These are phyloP conservation scores for Arthrobotrys sphaeroides DNA, from an alignment of 2,329 filamentous ascomycete genomes.

Conservation along the genomic window DNA sequence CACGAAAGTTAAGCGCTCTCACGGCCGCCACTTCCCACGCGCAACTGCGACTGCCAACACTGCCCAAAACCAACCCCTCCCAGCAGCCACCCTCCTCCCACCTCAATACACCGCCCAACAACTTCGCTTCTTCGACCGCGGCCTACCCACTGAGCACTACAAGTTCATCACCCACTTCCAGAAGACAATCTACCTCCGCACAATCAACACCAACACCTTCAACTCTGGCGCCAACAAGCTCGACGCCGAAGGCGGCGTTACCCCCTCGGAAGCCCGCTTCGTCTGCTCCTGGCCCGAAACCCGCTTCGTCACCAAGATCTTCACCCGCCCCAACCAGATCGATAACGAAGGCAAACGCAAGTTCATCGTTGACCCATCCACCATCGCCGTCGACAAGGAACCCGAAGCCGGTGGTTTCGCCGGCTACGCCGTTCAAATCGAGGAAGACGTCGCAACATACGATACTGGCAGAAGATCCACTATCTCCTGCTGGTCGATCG, in stretches of 20 bases:
- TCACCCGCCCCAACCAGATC: slow-evolving; percentile 27
- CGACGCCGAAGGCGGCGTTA: slow-evolving; percentile 55
- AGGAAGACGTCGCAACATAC: slow-evolving; percentile 51
- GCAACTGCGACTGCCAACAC: neutral
- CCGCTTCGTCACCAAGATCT: slow-evolving; percentile 45
- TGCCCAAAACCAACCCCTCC: slow-evolving; percentile 1
- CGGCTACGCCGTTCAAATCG: slow-evolving; percentile 42
- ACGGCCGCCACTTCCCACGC: slow-evolving; percentile 43
- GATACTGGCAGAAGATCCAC: neutral
- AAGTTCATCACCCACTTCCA: slow-evolving; percentile 93
- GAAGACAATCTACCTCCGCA: slow-evolving; percentile 81
- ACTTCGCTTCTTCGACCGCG: slow-evolving; percentile 85
- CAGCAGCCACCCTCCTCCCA: slow-evolving; percentile 26
- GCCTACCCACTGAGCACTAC: slow-evolving; percentile 82
- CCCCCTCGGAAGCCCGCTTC: slow-evolving; percentile 34
- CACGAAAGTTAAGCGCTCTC: slow-evolving; percentile 29
- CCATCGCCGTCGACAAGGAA: slow-evolving; percentile 17
- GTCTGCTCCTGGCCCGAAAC: slow-evolving; percentile 39
- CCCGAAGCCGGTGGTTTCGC: slow-evolving; percentile 38
- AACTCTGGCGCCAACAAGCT: slow-evolving; percentile 57
- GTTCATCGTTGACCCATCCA: slow-evolving; percentile 42
- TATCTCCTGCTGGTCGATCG: slow-evolving; percentile 43
- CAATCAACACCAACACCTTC: slow-evolving; percentile 65
- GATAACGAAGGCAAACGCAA: slow-evolving; percentile 9
- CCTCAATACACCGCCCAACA: slow-evolving; percentile 68